A percentile compares a stretch with the other conserved stretches of the same genome.
Conservation (phyloP, 345 rosid species). For the Salix suchowensis region DNA sequence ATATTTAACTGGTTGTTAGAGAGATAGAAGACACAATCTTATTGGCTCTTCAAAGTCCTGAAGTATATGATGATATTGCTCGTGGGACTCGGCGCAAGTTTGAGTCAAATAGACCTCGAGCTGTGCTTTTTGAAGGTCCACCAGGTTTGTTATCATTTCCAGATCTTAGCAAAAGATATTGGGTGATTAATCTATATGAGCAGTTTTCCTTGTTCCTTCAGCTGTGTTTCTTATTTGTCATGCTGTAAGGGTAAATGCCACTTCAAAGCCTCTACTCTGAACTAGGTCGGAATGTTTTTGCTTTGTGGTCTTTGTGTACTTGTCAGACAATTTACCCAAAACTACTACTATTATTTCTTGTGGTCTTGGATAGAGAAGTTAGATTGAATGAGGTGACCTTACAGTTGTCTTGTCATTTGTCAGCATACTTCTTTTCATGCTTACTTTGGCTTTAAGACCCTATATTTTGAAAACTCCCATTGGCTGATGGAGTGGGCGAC, state of each 20-base stretch:
- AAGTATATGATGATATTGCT: constrained; percentile 85
- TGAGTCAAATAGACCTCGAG: constrained; percentile 90
- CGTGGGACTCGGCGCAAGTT: constrained; percentile 78
- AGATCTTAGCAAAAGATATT: background rate
- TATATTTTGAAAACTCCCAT: background rate
- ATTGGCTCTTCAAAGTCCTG: constrained; percentile 80
- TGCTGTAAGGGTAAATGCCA: background rate
- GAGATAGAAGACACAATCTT: constrained; percentile 91
- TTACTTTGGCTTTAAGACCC: background rate
- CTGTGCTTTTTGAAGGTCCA: constrained; percentile 95
- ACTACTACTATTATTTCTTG: background rate
- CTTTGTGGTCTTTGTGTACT: background rate
- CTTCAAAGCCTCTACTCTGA: background rate
- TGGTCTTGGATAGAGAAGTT: background rate
- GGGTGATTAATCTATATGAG: background rate
- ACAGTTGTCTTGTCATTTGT: background rate
- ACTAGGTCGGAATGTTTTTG: background rate
- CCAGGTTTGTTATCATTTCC: constrained; percentile 53
- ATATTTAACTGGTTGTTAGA: constrained; percentile 28
- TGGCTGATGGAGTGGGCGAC: constrained; percentile 5
- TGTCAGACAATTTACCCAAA: background rate
- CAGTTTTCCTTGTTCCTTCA: background rate
- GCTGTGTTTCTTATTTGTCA: background rate
- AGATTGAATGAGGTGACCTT: background rate
- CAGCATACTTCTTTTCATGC: background rate